Evolutionary conservation across 2,329 filamentous ascomycete genomes (phyloP).

Genomic region (Talaromyces sp.): DNA sequence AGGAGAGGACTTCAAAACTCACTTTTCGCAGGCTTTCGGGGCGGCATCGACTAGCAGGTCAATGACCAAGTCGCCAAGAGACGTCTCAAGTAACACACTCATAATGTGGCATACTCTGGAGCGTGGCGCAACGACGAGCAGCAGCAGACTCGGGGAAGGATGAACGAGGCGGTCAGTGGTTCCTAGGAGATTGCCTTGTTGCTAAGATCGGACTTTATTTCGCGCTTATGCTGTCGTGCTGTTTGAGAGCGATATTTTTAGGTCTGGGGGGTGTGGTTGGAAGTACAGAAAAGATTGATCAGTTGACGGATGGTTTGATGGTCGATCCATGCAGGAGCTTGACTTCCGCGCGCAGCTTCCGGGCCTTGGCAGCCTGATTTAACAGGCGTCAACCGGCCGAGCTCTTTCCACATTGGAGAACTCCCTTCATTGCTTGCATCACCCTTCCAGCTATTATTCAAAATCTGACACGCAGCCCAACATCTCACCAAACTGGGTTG

Average conservation of each 20-base stretch:
- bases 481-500: slow-evolving; percentile 1
- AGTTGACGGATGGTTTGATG: neutral
- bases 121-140: slow-evolving; percentile 10
- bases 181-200: neutral
- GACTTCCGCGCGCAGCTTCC: slow-evolving; percentile 8
- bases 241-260: slow-evolving; percentile 1
- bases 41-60: slow-evolving; percentile 86
- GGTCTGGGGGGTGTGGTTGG: neutral
- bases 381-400: neutral
- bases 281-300: neutral
- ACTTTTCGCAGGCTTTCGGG: slow-evolving; percentile 94
- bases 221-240: neutral
- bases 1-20: slow-evolving; percentile 29
- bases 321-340: slow-evolving; percentile 3
- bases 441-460: neutral
- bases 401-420: neutral
- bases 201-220: neutral
- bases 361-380: slow-evolving; percentile 13
- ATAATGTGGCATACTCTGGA: slow-evolving; percentile 47
- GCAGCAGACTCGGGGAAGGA: neutral
- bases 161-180: neutral
- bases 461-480: neutral
- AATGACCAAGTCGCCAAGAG: slow-evolving; percentile 87
- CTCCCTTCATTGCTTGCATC: neutral
- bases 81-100: slow-evolving; percentile 93